A percentile compares a stretch with the other conserved stretches of the same genome.
Evolutionary conservation across 139 green algal genomes (phyloP).

Genomic region (Ettlia oleoabundans): DNA sequence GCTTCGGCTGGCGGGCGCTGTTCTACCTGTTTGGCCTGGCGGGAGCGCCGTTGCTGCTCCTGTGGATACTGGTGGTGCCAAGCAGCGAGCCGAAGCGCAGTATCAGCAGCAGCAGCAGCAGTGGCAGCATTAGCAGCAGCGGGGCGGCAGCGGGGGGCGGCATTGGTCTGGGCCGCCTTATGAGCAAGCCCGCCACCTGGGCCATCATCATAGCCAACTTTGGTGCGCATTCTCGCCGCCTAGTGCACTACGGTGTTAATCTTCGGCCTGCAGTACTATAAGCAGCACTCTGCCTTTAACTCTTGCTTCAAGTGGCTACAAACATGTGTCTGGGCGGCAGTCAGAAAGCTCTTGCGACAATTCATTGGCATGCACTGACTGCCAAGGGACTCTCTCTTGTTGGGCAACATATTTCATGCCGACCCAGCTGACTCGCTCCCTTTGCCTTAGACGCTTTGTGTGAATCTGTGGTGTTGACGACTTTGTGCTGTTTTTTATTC

Average conservation of each 20-base stretch:
- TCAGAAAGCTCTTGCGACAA: too few relatives aligned
- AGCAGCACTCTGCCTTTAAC: too few relatives aligned
- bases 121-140: slow-evolving; percentile 8
- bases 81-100: background rate
- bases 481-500: background rate
- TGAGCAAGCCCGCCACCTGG: slow-evolving; percentile 72
- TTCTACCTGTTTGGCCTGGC: slow-evolving; percentile 85
- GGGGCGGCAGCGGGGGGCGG: background rate
- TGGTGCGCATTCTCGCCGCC: slow-evolving; percentile 1
- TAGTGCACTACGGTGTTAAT: too few relatives aligned
- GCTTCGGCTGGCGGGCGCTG: slow-evolving; percentile 77
- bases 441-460: background rate
- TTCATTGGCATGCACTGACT: too few relatives aligned
- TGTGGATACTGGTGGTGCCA: slow-evolving; percentile 79
- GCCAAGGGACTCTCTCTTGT: too few relatives aligned
- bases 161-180: slow-evolving; percentile 46
- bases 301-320: too few relatives aligned
- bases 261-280: too few relatives aligned
- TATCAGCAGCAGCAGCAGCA: background rate
- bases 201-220: slow-evolving; percentile 90
- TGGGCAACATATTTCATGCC: too few relatives aligned
- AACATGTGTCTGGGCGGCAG: too few relatives aligned
- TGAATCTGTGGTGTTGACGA: background rate
- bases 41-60: slow-evolving; percentile 72
- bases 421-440: background rate